A percentile compares a stretch with the other conserved stretches of the same genome.
Conservation (phyloP, 108 stramenopile species). For the Fistulifera pelliculosa region DNA sequence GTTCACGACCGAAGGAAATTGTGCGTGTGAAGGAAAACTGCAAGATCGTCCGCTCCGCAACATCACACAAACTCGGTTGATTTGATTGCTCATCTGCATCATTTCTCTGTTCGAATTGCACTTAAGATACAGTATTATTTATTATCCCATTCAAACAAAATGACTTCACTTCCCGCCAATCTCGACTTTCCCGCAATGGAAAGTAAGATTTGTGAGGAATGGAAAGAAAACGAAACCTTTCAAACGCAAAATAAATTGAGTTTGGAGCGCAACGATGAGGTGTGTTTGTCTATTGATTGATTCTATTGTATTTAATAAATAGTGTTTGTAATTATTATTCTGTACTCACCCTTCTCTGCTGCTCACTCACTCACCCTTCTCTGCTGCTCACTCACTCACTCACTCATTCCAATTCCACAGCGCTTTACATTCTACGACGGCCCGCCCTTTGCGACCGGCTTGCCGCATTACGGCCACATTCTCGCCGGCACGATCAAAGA, state of each 20-base stretch:
- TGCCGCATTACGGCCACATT: constrained; percentile 99
- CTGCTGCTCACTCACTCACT: too few species aligned
- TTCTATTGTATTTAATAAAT: neutral
- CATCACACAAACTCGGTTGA: too few species aligned
- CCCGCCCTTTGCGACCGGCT: constrained; percentile 98
- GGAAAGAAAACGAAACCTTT: constrained; percentile 69
- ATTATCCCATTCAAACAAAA: constrained; percentile 3
- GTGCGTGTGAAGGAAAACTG: too few species aligned
- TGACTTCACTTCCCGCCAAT: constrained; percentile 68
- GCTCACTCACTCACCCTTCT: neutral
- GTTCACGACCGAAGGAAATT: too few species aligned
- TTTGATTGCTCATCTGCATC: too few species aligned
- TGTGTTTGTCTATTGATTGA: constrained; percentile 13
- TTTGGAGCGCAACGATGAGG: constrained; percentile 70
- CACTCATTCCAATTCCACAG: constrained; percentile 17
- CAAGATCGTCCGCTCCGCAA: too few species aligned
- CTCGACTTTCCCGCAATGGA: constrained; percentile 78
- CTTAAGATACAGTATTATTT: too few species aligned
- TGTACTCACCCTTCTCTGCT: neutral
- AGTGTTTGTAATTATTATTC: neutral
- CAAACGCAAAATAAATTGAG: constrained; percentile 55
- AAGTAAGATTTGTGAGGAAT: constrained; percentile 69
- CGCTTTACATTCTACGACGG: constrained; percentile 98
- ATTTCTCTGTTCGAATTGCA: too few species aligned
- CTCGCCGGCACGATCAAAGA: constrained; percentile 99